A percentile compares a stretch with the other conserved stretches of the same genome.
These are phyloP conservation scores for Taxillus chinensis DNA, from an alignment of 164 flowering plant genomes.

Conservation along the genomic window DNA sequence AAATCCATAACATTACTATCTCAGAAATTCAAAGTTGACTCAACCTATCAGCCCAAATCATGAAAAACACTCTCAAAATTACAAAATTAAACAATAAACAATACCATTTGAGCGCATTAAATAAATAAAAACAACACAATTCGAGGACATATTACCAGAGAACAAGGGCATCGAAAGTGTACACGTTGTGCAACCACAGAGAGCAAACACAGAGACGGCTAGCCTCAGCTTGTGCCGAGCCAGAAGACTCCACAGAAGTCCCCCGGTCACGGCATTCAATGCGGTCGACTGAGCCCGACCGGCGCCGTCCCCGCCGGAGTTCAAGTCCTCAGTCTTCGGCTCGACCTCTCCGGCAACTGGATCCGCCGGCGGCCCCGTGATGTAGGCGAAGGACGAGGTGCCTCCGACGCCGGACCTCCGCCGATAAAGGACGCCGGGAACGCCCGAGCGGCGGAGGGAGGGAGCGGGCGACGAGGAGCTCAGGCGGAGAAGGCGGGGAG, in stretches of 20 bases:
- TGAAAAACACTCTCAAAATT: neutral
- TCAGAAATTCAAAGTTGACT: too few relatives aligned
- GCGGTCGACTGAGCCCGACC: conserved; percentile 2
- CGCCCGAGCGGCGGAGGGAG: neutral
- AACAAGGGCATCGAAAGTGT: conserved; percentile 86
- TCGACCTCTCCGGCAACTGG: conserved; percentile 35
- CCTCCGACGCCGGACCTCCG: neutral
- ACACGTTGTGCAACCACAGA: conserved; percentile 60
- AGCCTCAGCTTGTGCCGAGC: conserved; percentile 54
- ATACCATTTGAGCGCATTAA: neutral
- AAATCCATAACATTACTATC: too few relatives aligned
- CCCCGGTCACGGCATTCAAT: conserved; percentile 42
- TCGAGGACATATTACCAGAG: conserved; percentile 35
- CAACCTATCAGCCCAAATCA: too few relatives aligned
- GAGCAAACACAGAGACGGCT: conserved; percentile 30
- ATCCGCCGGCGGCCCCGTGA: conserved; percentile 72
- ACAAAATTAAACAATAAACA: conserved; percentile 1
- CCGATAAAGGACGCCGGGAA: neutral
- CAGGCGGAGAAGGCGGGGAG: neutral
- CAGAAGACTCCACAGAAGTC: conserved; percentile 45
- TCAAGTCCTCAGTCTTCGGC: conserved; percentile 24
- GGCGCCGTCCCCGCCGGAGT: neutral
- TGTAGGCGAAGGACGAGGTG: conserved; percentile 31
- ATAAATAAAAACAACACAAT: too few relatives aligned
- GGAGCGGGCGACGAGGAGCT: neutral